Conservation (phyloP, 768 basidiomycete species). For the Neoboletus brunneissimus region DNA sequence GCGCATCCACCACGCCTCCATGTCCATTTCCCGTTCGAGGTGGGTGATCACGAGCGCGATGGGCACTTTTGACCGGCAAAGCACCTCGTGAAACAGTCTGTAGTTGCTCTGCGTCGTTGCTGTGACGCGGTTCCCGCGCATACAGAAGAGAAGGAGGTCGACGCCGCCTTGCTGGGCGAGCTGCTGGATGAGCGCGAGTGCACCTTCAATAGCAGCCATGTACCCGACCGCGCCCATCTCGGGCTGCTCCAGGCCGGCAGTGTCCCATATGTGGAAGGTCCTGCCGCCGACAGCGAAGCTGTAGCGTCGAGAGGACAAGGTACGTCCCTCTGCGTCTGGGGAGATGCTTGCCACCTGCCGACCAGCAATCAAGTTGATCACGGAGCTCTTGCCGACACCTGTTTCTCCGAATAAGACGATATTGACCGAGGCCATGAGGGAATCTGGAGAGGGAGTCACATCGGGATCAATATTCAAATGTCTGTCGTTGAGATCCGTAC, state of each 20-base stretch:
- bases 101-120: slow-evolving; percentile 38
- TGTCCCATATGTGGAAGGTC: slow-evolving; percentile 30
- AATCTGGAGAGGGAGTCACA: neutral
- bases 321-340: slow-evolving; percentile 31
- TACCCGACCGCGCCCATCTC: slow-evolving; percentile 20
- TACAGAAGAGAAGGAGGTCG: slow-evolving; percentile 40
- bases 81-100: slow-evolving; percentile 36
- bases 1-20: slow-evolving; percentile 35
- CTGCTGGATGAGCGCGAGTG: slow-evolving; percentile 33
- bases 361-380: slow-evolving; percentile 32
- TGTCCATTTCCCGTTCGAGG: slow-evolving; percentile 34
- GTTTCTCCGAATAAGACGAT: slow-evolving; percentile 45
- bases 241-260: slow-evolving; percentile 31
- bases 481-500: slow-evolving; percentile 9
- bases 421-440: slow-evolving; percentile 27
- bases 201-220: slow-evolving; percentile 27
- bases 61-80: slow-evolving; percentile 34
- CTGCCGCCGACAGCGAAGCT: slow-evolving; percentile 15
- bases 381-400: slow-evolving; percentile 33
- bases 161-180: slow-evolving; percentile 33
- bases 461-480: neutral
- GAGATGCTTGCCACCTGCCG: slow-evolving; percentile 17
- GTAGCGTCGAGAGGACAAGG: slow-evolving; percentile 31
- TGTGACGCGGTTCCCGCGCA: slow-evolving; percentile 38
- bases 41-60: slow-evolving; percentile 34